Conservation (phyloP, 1,284 basidiomycete species). For the Tilletia walkeri region DNA sequence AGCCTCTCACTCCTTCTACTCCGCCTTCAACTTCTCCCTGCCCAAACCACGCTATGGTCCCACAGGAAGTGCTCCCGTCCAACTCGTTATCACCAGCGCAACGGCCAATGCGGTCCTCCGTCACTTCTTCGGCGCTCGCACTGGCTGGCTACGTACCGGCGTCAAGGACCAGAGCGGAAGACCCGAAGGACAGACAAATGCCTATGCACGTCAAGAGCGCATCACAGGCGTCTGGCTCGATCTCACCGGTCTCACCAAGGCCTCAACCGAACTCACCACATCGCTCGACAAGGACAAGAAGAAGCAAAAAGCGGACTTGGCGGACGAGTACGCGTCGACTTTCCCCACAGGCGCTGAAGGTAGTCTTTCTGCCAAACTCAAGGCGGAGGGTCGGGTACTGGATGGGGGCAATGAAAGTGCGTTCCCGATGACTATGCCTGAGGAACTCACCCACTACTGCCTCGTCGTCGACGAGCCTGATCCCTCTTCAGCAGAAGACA, state of each 20-base stretch:
- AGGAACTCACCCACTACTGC: slow-evolving; percentile 45
- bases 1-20: not conserved
- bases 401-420: slow-evolving; percentile 27
- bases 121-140: slow-evolving; percentile 51
- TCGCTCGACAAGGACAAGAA: slow-evolving; percentile 15
- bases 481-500: not conserved
- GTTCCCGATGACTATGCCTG: slow-evolving; percentile 33
- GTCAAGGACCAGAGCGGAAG: slow-evolving; percentile 30
- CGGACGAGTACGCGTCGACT: not conserved
- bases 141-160: slow-evolving; percentile 52
- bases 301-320: not conserved
- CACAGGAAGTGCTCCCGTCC: slow-evolving; percentile 31
- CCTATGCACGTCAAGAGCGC: not conserved
- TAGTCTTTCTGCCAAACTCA: not conserved
- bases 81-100: slow-evolving; percentile 47
- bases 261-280: slow-evolving; percentile 8
- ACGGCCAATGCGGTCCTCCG: slow-evolving; percentile 53
- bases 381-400: not conserved
- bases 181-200: slow-evolving; percentile 26
- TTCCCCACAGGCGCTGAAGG: not conserved
- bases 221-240: slow-evolving; percentile 50
- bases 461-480: slow-evolving; percentile 43
- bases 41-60: slow-evolving; percentile 7
- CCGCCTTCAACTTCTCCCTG: slow-evolving; percentile 11
- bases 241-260: slow-evolving; percentile 43